Evolutionary conservation across 352 stramenopile species (phyloP).

Genomic region (Phytophthora quininea): DNA sequence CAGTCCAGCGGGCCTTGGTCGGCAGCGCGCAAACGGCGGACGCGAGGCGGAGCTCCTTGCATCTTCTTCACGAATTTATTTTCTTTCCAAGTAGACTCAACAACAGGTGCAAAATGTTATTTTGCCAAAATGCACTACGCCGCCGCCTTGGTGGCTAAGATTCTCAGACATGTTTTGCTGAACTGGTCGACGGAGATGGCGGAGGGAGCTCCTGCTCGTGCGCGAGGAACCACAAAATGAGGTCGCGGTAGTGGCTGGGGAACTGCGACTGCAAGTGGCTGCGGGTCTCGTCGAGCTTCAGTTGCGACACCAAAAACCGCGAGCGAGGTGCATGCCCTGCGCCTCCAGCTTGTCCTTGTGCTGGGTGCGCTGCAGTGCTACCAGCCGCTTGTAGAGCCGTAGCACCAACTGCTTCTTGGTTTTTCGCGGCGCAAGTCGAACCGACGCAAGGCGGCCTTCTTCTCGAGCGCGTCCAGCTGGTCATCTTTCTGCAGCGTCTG

Average conservation of each 20-base stretch:
- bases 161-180: conserved; percentile 35
- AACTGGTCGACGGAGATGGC: conserved; percentile 46
- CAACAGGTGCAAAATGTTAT: too few relatives aligned
- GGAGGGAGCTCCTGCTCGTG: conserved; percentile 43
- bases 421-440: conserved; percentile 70
- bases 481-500: conserved; percentile 54
- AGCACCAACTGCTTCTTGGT: conserved; percentile 63
- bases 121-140: conserved; percentile 7
- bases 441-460: conserved; percentile 41
- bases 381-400: conserved; percentile 57
- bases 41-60: conserved; percentile 5
- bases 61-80: not conserved
- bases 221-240: conserved; percentile 48
- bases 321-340: conserved; percentile 36
- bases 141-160: conserved; percentile 44
- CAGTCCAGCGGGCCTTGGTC: conserved; percentile 63
- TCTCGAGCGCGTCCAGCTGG: conserved; percentile 59
- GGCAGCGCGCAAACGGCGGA: conserved; percentile 13
- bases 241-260: conserved; percentile 61
- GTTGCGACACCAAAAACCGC: conserved; percentile 52
- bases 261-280: conserved; percentile 52
- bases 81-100: too few relatives aligned
- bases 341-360: conserved; percentile 40
- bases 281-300: conserved; percentile 57
- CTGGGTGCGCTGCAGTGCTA: conserved; percentile 59